phyloP scores from a whole-genome alignment of 208 protist genomes.

The Wallacemonas sp. region DNA sequence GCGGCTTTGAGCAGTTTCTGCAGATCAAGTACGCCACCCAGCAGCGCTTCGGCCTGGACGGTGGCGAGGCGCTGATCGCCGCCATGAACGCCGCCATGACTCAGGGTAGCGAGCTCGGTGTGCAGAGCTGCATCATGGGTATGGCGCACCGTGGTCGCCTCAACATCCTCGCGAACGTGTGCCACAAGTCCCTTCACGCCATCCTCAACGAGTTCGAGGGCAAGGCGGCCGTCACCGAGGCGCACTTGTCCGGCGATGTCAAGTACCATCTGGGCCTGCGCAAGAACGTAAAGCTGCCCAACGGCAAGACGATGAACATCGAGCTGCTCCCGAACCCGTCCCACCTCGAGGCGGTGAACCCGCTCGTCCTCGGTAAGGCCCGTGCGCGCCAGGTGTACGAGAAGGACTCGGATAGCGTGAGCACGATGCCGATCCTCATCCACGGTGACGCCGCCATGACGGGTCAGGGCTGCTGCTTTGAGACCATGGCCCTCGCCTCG shows the following conservation, averaged over 20 bases:
- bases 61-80: slow-evolving; percentile 96
- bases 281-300: slow-evolving; percentile 63
- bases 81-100: slow-evolving; percentile 94
- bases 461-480: slow-evolving; percentile 97
- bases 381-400: slow-evolving; percentile 92
- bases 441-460: slow-evolving; percentile 98
- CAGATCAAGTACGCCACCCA: slow-evolving; percentile 92
- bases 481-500: slow-evolving; percentile 95
- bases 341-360: slow-evolving; percentile 99
- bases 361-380: slow-evolving; percentile 97
- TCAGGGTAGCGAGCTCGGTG: slow-evolving; percentile 76
- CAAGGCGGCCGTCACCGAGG: slow-evolving; percentile 39
- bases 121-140: slow-evolving; percentile 94
- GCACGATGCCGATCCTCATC: slow-evolving; percentile 90
- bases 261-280: slow-evolving; percentile 97
- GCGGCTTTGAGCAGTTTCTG: slow-evolving; percentile 94
- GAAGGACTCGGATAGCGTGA: slow-evolving; percentile 71
- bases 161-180: slow-evolving; percentile 97
- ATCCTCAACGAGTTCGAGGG: slow-evolving; percentile 93
- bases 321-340: slow-evolving; percentile 98
- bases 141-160: slow-evolving; percentile 98
- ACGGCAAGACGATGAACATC: slow-evolving; percentile 91
- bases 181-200: slow-evolving; percentile 90
- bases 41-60: slow-evolving; percentile 98
- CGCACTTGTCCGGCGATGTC: slow-evolving; percentile 90